These are phyloP conservation scores for Brassica carinata DNA, from an alignment of 345 rosid genomes.

Conservation along the genomic window DNA sequence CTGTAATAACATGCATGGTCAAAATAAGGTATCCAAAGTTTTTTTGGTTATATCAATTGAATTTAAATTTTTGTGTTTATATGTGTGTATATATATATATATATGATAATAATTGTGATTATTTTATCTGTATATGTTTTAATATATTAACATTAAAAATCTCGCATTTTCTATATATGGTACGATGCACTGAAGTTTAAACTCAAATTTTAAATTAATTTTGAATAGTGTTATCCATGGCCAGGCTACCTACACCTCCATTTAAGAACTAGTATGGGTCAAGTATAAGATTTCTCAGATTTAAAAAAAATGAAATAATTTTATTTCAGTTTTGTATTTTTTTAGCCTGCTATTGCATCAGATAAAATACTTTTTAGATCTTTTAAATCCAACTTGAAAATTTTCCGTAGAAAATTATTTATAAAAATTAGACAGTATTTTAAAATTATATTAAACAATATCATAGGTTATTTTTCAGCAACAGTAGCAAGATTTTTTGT, in stretches of 20 bases:
- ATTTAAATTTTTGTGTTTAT: not conserved
- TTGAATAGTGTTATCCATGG: too few species aligned
- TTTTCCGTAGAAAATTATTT: not conserved
- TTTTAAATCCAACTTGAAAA: conserved; percentile 1
- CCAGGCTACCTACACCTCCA: too few species aligned
- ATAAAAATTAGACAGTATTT: not conserved
- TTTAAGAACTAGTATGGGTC: too few species aligned
- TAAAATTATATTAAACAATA: not conserved
- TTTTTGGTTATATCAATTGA: not conserved
- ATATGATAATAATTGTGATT: not conserved
- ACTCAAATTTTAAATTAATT: not conserved
- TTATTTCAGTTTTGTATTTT: not conserved
- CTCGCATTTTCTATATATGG: not conserved
- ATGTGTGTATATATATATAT: not conserved
- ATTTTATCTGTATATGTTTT: not conserved
- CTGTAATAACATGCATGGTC: not conserved
- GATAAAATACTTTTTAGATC: not conserved
- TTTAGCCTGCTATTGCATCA: not conserved
- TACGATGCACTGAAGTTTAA: not conserved
- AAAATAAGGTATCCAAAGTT: too few species aligned
- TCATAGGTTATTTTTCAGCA: conserved; percentile 6
- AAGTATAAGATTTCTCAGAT: too few species aligned
- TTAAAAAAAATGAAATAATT: too few species aligned
- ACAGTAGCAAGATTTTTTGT: conserved; percentile 18
- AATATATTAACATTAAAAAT: not conserved